Evolutionary conservation across 75 land plant species (phyloP), one percentile per base, ranked within the genome.

Genomic region (Ceratopteris richardii): DNA sequence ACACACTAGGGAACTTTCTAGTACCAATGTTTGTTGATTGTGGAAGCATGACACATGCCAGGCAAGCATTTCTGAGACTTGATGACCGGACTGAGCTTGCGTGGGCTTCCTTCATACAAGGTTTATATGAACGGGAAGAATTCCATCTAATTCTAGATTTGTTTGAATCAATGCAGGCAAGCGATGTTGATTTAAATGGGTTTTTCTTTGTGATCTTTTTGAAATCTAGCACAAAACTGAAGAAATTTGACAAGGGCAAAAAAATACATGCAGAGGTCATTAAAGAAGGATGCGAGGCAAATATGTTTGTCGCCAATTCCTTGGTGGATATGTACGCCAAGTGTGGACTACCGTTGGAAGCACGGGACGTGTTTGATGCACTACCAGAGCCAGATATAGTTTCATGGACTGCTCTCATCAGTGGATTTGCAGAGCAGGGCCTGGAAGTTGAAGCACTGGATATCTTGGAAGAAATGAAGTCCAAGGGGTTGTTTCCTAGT

Each of bases 351-450:
- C 36, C 66, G 20, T 29, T 26, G 0, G 24, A 57, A 54, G 87
- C 87, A 2, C 69, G 37, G 30, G 57, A 74, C 30, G 26, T 83
- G 69, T 74, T 83, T 53, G 78, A 77, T 31, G 73, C 68, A 64
- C 76, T 77, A 74, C 47, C 60, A 5, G 41, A 83, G 10, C 58
- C 66, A 47, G 80, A 83, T 50, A 73, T 80, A 0, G 73, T 80
- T 10, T 80, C 84, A 0, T 83, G 74, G 74, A 80, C 83, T 36
- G 74, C 81, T 0, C 31, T 83, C 39, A 83, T 83, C 64, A 47
- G 77, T 0, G 87, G 84, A 9, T 80, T 53, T 36, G 57, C 69
- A 21, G 31, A 57, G 4, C 50, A 46, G 33, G 69, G 72, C 24
- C 40, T 53, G 21, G 74, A 76, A 4, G 25, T 47, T 11, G 54